phyloP scores from a whole-genome alignment of 441 rosid species.

The Gossypium lobatum region DNA sequence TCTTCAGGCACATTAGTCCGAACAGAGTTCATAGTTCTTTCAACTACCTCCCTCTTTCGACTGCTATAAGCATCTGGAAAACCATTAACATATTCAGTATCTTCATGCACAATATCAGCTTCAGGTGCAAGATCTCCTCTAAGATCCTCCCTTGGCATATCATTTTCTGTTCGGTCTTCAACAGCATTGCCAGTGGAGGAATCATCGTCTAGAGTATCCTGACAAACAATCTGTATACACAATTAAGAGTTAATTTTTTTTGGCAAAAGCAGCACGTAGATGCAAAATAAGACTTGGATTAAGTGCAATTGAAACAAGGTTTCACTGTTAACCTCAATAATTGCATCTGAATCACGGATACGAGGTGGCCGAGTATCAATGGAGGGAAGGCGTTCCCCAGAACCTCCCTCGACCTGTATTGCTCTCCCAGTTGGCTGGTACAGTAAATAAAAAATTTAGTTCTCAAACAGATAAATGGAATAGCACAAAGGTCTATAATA shows the following conservation, averaged over 20 bases:
- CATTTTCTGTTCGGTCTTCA: conserved; percentile 30
- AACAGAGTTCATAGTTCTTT: conserved; percentile 33
- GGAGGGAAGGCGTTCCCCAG: conserved; percentile 87
- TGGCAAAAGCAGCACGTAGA: conserved; percentile 13
- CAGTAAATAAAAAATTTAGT: neutral
- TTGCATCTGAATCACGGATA: conserved; percentile 85
- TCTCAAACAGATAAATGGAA: conserved; percentile 1
- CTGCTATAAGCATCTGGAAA: conserved; percentile 31
- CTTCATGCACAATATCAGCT: conserved; percentile 26
- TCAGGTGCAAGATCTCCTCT: conserved; percentile 32
- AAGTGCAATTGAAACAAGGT: conserved; percentile 15
- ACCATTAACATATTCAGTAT: conserved; percentile 34
- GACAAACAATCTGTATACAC: conserved; percentile 69
- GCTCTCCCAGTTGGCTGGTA: conserved; percentile 94
- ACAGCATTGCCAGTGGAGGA: conserved; percentile 43
- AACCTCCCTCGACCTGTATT: conserved; percentile 90
- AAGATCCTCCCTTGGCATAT: conserved; percentile 30
- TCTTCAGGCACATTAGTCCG: conserved; percentile 41
- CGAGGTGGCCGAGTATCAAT: conserved; percentile 85
- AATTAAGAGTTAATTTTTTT: conserved; percentile 28
- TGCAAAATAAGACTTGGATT: conserved; percentile 12
- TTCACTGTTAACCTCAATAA: conserved; percentile 66
- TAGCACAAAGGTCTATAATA: neutral
- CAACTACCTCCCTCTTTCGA: conserved; percentile 38
- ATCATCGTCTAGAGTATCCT: conserved; percentile 54